Conservation (phyloP, 2,329 filamentous ascomycete species). For the Trichoderma citrinoviride region DNA sequence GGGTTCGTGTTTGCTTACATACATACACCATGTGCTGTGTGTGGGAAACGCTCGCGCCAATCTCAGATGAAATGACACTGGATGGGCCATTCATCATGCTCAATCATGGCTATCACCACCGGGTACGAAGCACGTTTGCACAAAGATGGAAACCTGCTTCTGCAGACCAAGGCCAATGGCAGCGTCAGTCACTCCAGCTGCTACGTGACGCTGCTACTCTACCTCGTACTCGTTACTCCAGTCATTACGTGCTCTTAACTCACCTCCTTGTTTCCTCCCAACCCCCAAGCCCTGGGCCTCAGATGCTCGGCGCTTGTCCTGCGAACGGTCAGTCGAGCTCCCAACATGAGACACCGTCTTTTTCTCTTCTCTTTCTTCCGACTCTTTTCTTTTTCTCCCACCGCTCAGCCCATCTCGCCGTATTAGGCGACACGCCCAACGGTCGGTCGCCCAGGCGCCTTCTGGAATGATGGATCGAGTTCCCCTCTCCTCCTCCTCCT, state of each 20-base stretch:
- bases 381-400: background rate
- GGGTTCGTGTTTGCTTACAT: background rate
- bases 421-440: background rate
- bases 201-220: no score
- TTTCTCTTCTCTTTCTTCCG: background rate
- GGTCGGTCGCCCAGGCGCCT: conserved; percentile 2
- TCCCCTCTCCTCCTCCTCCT: background rate
- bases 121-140: no score
- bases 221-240: no score
- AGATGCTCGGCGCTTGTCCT: background rate
- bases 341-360: background rate
- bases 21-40: background rate
- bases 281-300: background rate
- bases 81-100: no score
- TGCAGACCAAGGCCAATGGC: background rate
- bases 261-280: background rate
- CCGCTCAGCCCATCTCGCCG: conserved; percentile 5
- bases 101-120: no score
- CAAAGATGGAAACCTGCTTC: background rate
- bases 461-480: conserved; percentile 13
- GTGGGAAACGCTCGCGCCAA: background rate
- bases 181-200: background rate
- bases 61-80: background rate
- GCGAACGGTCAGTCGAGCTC: background rate
- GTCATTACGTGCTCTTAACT: background rate